Base-by-base conservation (phyloP, 1,284 basidiomycete species). In the Cryptococcus sp. region DNA sequence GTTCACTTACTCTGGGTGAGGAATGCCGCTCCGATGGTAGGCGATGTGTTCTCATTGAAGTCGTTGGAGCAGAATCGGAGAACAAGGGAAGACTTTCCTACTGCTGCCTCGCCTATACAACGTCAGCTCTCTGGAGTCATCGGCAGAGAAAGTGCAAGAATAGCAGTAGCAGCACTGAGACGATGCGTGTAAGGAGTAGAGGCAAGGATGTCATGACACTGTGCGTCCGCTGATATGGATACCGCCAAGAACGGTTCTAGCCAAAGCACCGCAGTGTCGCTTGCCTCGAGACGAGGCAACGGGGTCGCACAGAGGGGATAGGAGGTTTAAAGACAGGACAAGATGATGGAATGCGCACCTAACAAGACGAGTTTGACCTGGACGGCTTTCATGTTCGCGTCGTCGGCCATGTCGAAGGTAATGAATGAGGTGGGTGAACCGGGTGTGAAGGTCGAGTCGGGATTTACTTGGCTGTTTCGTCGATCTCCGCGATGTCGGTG, bases 71-170 rank as follows among this genome's bases (percentile, higher is more conserved):
- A 57, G 48, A 99, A 99, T 72, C 95, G 86, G 54, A 98, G 82
- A 34, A 98, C 95, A 51, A 99, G 85, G 23, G 93, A 97, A n/a
- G 93, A 97, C 78, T 99, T 99, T 57, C 95, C 95, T 48, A 99
- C 95, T 50, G 95, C 94, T 53, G 94, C 92, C 78, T 98, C 95
- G 62, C 94, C 90, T 94, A 67, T 36, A n/a, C 34, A 19, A 7
- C 7, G 7, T 31, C 28, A 7, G 14, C 28, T 7, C 14, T 14
- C 35, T 18, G 7, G 47, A n/a, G 14, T 34, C 40, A 28, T 38
- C 19, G 36, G 32, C 18, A 28, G 18, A 28, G 33, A 39, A 24
- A 36, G n/a, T n/a, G n/a, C n/a, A n/a, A n/a, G n/a, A n/a, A n/a
- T n/a, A n/a, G n/a, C n/a, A n/a, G n/a, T n/a, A n/a, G n/a, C n/a